These are phyloP conservation scores for Trichophyton equinum DNA, from an alignment of 2,329 filamentous ascomycete genomes.

Conservation along the genomic window DNA sequence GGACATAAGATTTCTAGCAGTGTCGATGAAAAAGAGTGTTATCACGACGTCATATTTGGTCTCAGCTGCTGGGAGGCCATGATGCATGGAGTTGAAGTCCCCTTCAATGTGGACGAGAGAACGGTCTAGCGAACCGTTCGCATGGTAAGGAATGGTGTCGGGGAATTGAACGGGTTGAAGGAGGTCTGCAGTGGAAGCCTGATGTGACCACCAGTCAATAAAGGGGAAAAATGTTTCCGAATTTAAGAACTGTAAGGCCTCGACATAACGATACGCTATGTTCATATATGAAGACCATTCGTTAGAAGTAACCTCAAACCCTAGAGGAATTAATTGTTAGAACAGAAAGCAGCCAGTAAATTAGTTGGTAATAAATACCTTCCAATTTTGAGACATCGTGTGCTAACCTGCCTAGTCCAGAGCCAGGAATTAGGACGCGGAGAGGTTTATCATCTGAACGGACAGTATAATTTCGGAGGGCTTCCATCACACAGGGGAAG, in stretches of 20 bases:
- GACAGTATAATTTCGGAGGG: constrained; percentile 15
- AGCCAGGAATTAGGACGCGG: constrained; percentile 40
- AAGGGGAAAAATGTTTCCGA: constrained; percentile 38
- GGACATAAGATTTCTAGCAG: constrained; percentile 42
- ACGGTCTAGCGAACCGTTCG: constrained; percentile 5
- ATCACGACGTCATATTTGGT: constrained; percentile 38
- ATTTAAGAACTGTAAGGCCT: constrained; percentile 19
- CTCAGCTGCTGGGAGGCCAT: constrained; percentile 7
- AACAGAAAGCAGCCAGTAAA: not conserved
- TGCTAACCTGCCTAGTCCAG: constrained; percentile 42
- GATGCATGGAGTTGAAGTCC: constrained; percentile 40
- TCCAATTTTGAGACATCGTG: constrained; percentile 39
- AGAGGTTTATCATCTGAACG: constrained; percentile 14
- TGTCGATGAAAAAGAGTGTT: constrained; percentile 51
- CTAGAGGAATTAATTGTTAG: constrained; percentile 16
- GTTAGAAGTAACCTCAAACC: constrained; percentile 43
- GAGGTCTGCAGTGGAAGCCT: constrained; percentile 38
- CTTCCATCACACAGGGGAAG: constrained; percentile 25
- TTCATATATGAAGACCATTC: constrained; percentile 50
- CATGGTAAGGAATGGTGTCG: constrained; percentile 25
- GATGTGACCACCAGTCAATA: constrained; percentile 46
- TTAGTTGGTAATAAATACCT: not conserved
- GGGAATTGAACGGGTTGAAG: constrained; percentile 38
- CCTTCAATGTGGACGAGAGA: constrained; percentile 41
- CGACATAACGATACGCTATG: constrained; percentile 40